Evolutionary conservation across 768 basidiomycete species (phyloP).

Genomic region (Fibroporia radiculosa): DNA sequence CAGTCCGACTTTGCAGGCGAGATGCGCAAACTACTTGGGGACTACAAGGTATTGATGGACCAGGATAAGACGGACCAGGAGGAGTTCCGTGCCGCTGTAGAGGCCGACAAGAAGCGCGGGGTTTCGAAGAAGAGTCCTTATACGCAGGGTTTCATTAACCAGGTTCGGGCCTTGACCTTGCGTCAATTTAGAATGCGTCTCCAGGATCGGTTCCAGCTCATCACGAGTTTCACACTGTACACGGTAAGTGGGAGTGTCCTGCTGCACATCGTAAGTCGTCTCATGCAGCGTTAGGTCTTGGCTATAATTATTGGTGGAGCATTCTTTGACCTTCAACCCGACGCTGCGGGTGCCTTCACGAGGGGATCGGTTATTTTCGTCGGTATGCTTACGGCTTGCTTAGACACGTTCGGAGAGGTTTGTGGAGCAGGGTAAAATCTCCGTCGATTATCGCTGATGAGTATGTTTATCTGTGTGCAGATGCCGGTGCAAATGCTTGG

Average conservation of each 20-base stretch:
- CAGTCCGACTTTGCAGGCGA: slow-evolving; percentile 37
- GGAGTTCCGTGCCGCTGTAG: slow-evolving; percentile 69
- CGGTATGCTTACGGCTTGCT: slow-evolving; percentile 55
- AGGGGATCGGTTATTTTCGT: slow-evolving; percentile 77
- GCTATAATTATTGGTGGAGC: slow-evolving; percentile 67
- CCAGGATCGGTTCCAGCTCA: slow-evolving; percentile 74
- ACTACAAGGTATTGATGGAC: slow-evolving; percentile 50
- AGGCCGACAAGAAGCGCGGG: slow-evolving; percentile 69
- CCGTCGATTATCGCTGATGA: neutral
- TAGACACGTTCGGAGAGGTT: slow-evolving; percentile 70
- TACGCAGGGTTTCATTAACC: slow-evolving; percentile 69
- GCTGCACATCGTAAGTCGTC: slow-evolving; percentile 11
- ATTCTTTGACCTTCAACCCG: slow-evolving; percentile 64
- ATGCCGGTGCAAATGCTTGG: slow-evolving; percentile 76
- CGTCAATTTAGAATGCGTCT: slow-evolving; percentile 68
- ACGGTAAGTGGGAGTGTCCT: slow-evolving; percentile 34
- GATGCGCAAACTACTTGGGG: slow-evolving; percentile 39
- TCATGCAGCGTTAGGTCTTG: slow-evolving; percentile 29
- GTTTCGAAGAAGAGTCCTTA: slow-evolving; percentile 77
- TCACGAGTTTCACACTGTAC: slow-evolving; percentile 59
- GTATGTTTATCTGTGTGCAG: slow-evolving; percentile 21
- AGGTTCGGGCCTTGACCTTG: slow-evolving; percentile 60
- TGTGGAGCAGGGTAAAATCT: no score
- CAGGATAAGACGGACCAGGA: slow-evolving; percentile 62
- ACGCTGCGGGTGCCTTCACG: slow-evolving; percentile 80